phyloP scores from a whole-genome alignment of 768 basidiomycete species.

The Pleurotus giganteus region DNA sequence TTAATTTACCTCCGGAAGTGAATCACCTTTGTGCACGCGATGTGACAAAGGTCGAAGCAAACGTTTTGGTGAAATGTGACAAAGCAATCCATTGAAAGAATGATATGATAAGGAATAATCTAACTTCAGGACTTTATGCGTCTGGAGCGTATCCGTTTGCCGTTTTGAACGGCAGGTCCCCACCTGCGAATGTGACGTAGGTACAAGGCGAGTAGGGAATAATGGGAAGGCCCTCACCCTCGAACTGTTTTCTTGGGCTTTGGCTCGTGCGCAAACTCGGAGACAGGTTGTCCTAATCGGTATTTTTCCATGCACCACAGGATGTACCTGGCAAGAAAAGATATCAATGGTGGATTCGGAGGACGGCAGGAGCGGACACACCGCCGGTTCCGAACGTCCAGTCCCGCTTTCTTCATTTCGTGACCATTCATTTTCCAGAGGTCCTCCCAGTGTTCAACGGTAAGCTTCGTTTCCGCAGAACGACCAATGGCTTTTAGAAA shows the following conservation, averaged over 20 bases:
- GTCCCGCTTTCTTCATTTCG: conserved; percentile 62
- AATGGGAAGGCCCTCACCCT: conserved; percentile 51
- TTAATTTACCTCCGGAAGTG: neutral
- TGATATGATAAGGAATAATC: neutral
- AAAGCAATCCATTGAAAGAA: neutral
- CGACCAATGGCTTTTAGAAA: conserved; percentile 79
- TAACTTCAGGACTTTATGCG: conserved; percentile 26
- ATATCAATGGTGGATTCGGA: conserved; percentile 2
- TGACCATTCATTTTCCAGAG: conserved; percentile 63
- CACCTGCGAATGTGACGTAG: conserved; percentile 41
- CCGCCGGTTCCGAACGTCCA: conserved; percentile 72
- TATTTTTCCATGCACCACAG: conserved; percentile 86
- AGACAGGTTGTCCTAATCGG: conserved; percentile 51
- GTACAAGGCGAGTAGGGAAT: neutral
- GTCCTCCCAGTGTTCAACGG: conserved; percentile 65
- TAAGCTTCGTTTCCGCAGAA: conserved; percentile 60
- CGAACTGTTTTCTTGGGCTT: conserved; percentile 75
- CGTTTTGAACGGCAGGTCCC: conserved; percentile 73
- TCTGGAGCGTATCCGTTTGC: conserved; percentile 71
- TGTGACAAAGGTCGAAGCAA: neutral
- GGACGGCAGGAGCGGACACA: conserved; percentile 27
- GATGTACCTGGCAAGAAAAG: conserved; percentile 57
- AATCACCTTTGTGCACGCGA: neutral
- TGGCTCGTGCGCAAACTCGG: conserved; percentile 61
- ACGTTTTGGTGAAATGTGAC: neutral